Percentiles rank a stretch among this genome's conserved stretches.
phyloP scores from a whole-genome alignment of 208 protist genomes.

The Leishmania aethiopica region DNA sequence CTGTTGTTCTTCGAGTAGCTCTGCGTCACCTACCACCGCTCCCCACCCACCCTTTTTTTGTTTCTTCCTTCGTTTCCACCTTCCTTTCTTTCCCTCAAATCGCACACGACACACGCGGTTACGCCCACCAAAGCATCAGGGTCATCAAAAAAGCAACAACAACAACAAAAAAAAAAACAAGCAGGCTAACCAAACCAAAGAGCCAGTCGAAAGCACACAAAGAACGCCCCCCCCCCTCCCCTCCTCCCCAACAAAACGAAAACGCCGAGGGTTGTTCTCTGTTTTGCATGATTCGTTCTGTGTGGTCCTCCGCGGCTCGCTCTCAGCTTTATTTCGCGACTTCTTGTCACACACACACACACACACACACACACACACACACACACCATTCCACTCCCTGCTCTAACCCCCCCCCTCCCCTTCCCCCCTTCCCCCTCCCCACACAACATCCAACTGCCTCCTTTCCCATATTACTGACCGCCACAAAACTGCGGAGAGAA shows the following conservation, averaged over 20 bases:
- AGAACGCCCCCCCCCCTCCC: no score
- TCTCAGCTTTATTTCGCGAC: neutral
- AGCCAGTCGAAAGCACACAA: neutral
- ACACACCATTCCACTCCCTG: neutral
- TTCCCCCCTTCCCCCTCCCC: no score
- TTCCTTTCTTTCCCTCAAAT: neutral
- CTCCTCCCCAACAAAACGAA: neutral
- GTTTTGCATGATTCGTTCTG: neutral
- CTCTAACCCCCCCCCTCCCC: neutral
- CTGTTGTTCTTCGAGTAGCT: neutral
- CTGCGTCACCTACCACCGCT: neutral
- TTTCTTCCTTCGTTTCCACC: neutral
- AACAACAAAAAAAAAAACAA: neutral
- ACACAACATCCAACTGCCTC: neutral
- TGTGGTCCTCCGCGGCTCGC: neutral
- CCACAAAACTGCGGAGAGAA: neutral
- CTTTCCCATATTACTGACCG: neutral
- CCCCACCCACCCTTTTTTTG: neutral
- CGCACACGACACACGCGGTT: neutral
- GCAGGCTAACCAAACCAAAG: neutral
- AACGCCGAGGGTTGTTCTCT: neutral
- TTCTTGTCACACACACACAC: neutral
- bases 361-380: no score
- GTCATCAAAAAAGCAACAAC: neutral
- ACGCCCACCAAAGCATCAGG: neutral